Base-by-base conservation (phyloP, 441 rosid species). In the Arabidopsis lyrata region DNA sequence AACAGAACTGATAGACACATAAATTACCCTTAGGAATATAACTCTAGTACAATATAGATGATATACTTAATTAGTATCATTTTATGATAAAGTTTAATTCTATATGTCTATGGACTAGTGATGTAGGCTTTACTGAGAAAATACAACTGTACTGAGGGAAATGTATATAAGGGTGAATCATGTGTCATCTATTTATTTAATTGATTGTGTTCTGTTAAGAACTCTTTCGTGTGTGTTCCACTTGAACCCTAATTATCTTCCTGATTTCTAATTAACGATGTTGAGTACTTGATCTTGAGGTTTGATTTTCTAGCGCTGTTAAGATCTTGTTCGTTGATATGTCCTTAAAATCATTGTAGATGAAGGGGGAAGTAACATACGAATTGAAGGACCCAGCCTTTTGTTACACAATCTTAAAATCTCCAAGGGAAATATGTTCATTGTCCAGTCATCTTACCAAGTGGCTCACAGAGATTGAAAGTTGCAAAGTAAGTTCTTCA, bases 391-490 rank as follows among this genome's bases (percentile, higher is more conserved):
- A 95, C 77, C 87, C 88, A 2, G 97, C 97, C 65, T 90, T 76
- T 75, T 95, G 91, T 82, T 95, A 86, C 83, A 84, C 80, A 63
- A 75, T 89, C 66, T 71, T 81, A 73, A 57, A 88, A 62, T 62
- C 75, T 65, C 99, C 98, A 24, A 66, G 41, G 70, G 90, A 92
- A 50, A 78, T 92, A 48, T 87, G 90, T 73, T 83, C 84, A 32
- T 86, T 90, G 75, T 84, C 95, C 10, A 83, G 79, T 64, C 83
- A 83, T 50, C 86, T 92, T 72, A 84, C 97, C 44, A 87, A 81
- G 74, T 95, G 99, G 99, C 82, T 95, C 66, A 72, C 84, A 47
- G 95, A 92, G 76, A 77, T 95, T 62, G 99, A 90, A 81, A 78
- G 71, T 64, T 83, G 88, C 74, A 95, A 92, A 93, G 98, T 92